A percentile compares a stretch with the other conserved stretches of the same genome.
These are phyloP conservation scores for Paradendryphiella salina DNA, from an alignment of 2,329 filamentous ascomycete genomes.

Conservation along the genomic window DNA sequence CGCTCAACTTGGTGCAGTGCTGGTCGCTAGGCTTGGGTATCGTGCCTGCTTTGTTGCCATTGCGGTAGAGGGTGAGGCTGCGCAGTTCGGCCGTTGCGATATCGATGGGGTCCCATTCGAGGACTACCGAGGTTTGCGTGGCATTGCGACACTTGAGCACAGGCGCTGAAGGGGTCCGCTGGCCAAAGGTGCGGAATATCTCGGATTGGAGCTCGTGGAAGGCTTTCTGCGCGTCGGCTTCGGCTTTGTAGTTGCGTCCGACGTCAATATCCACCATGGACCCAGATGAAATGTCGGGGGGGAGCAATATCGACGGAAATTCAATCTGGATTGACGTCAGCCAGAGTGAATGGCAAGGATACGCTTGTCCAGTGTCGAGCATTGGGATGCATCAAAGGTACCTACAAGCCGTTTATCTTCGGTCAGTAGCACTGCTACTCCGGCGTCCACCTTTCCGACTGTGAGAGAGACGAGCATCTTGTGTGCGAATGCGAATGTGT, in stretches of 20 bases:
- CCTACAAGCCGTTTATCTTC: slow-evolving; percentile 94
- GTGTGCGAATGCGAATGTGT: slow-evolving; percentile 8
- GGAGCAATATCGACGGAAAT: slow-evolving; percentile 95
- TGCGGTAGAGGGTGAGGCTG: slow-evolving; percentile 88
- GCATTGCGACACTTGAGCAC: slow-evolving; percentile 91
- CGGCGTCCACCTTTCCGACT: slow-evolving; percentile 98
- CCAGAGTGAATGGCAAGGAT: slow-evolving; percentile 26
- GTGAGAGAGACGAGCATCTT: slow-evolving; percentile 95
- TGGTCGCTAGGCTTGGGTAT: slow-evolving; percentile 87
- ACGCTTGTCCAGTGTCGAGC: slow-evolving; percentile 20
- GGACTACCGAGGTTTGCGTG: slow-evolving; percentile 95
- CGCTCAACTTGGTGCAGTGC: slow-evolving; percentile 94
- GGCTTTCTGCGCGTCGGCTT: slow-evolving; percentile 70
- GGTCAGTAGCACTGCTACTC: slow-evolving; percentile 93
- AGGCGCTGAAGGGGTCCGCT: slow-evolving; percentile 73
- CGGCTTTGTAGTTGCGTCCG: slow-evolving; percentile 78
- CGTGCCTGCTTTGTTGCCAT: slow-evolving; percentile 93
- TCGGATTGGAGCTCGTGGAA: slow-evolving; percentile 87
- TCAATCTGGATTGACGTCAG: slow-evolving; percentile 71
- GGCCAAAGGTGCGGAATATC: slow-evolving; percentile 85
- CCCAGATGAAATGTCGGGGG: slow-evolving; percentile 90
- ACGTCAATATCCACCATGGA: slow-evolving; percentile 98
- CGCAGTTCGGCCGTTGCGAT: slow-evolving; percentile 90
- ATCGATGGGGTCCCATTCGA: slow-evolving; percentile 96
- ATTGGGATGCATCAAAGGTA: slow-evolving; percentile 26